These are phyloP conservation scores for Chondrus crispus DNA, from an alignment of 23 red algal species.

Conservation along the genomic window DNA sequence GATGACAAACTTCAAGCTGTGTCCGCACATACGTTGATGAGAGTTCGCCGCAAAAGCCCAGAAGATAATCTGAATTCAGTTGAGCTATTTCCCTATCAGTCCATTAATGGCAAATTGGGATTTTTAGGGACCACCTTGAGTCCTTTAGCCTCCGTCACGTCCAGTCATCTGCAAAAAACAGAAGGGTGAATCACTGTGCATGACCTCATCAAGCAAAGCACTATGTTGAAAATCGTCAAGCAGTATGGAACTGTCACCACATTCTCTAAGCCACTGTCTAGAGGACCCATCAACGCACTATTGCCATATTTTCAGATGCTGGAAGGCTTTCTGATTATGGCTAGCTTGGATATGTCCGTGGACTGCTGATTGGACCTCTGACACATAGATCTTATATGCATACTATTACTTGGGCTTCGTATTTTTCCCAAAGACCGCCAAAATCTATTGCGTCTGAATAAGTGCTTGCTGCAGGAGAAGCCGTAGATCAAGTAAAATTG, in stretches of 20 bases:
- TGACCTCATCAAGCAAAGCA: neutral
- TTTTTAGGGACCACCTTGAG: neutral
- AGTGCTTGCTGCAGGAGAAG: neutral
- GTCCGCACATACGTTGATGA: neutral
- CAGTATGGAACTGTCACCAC: neutral
- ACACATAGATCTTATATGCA: neutral
- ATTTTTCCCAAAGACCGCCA: neutral
- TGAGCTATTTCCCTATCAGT: neutral
- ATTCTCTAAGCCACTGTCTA: neutral
- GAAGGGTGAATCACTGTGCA: neutral
- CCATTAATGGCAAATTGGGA: neutral
- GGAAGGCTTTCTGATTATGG: neutral
- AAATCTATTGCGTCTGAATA: conserved; percentile 6
- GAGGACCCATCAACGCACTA: neutral
- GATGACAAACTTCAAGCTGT: neutral
- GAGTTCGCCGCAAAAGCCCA: neutral
- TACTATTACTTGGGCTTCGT: neutral
- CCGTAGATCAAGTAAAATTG: neutral
- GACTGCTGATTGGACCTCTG: neutral
- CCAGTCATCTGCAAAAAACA: neutral
- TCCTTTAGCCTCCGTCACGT: neutral
- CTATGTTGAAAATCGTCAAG: neutral
- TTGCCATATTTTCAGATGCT: conserved; percentile 1
- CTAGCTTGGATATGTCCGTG: conserved; percentile 1
- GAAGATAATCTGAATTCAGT: neutral